Evolutionary conservation across 2,329 filamentous ascomycete genomes (phyloP).

Genomic region (Dothistroma septosporum): DNA sequence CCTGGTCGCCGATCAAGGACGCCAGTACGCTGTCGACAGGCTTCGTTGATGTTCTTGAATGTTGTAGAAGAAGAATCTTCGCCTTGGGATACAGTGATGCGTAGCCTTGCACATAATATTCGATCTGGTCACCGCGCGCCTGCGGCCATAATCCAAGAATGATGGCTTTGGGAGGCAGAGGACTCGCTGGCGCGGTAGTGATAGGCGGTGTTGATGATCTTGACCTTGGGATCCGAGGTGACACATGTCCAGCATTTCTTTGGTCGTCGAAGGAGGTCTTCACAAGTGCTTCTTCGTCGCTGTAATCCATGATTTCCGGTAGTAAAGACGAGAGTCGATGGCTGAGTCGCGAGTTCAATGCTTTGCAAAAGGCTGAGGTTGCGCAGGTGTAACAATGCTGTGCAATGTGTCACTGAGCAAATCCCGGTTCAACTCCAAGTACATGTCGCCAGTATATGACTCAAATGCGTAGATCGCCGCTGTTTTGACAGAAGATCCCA

Average conservation of each 20-base stretch:
- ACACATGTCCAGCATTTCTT: slow-evolving; percentile 5
- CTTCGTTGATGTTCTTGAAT: slow-evolving; percentile 11
- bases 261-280: slow-evolving; percentile 5
- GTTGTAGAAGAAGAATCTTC: slow-evolving; percentile 23
- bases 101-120: slow-evolving; percentile 28
- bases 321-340: neutral
- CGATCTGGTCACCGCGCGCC: slow-evolving; percentile 25
- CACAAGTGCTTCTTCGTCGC: neutral
- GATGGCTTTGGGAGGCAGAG: slow-evolving; percentile 23
- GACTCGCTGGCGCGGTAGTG: neutral
- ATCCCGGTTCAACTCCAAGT: neutral
- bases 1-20: slow-evolving; percentile 11
- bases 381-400: neutral
- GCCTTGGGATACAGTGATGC: slow-evolving; percentile 26
- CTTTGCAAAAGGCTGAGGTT: neutral
- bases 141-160: slow-evolving; percentile 29
- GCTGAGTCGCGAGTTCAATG: neutral
- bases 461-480: neutral
- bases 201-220: slow-evolving; percentile 7
- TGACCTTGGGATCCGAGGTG: slow-evolving; percentile 13
- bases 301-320: neutral
- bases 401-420: neutral
- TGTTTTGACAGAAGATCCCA: neutral
- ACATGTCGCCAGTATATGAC: neutral
- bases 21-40: slow-evolving; percentile 14